phyloP scores from a whole-genome alignment of 2,329 filamentous ascomycete species.

The Phyllosticta citrichinensis region DNA sequence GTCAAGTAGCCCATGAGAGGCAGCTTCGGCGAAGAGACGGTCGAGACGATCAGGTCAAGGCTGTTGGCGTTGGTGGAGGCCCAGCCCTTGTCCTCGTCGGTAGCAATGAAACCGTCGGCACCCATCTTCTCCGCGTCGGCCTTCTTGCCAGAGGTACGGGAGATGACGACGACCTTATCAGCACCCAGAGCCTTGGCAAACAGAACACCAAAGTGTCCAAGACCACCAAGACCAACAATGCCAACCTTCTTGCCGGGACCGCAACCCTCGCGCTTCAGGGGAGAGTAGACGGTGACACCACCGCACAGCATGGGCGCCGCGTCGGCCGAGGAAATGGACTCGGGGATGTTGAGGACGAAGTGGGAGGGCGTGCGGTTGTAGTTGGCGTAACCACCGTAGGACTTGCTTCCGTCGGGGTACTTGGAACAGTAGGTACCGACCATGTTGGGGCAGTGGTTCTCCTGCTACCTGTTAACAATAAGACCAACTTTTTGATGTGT shows the following conservation, averaged over 20 bases:
- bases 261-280: constrained; percentile 56
- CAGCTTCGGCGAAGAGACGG: constrained; percentile 50
- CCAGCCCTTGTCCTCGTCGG: constrained; percentile 50
- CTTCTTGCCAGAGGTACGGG: constrained; percentile 48
- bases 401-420: constrained; percentile 50
- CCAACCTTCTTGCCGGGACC: constrained; percentile 63
- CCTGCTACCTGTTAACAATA: constrained; percentile 17
- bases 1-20: constrained; percentile 51
- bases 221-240: constrained; percentile 61
- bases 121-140: constrained; percentile 53
- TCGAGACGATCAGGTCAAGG: constrained; percentile 51
- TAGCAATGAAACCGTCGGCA: constrained; percentile 49
- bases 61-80: constrained; percentile 31
- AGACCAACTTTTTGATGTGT: neutral
- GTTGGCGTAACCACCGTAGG: constrained; percentile 54
- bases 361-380: constrained; percentile 46
- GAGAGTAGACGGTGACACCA: constrained; percentile 63
- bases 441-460: constrained; percentile 37
- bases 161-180: constrained; percentile 55
- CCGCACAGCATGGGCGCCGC: constrained; percentile 67
- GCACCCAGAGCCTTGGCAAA: constrained; percentile 62
- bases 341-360: constrained; percentile 51
- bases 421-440: constrained; percentile 50
- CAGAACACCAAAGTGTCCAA: constrained; percentile 64
- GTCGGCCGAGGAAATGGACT: constrained; percentile 36